Base-by-base conservation (phyloP, 805 yeast genomes). In the Saccharomycopsis babjevae region DNA sequence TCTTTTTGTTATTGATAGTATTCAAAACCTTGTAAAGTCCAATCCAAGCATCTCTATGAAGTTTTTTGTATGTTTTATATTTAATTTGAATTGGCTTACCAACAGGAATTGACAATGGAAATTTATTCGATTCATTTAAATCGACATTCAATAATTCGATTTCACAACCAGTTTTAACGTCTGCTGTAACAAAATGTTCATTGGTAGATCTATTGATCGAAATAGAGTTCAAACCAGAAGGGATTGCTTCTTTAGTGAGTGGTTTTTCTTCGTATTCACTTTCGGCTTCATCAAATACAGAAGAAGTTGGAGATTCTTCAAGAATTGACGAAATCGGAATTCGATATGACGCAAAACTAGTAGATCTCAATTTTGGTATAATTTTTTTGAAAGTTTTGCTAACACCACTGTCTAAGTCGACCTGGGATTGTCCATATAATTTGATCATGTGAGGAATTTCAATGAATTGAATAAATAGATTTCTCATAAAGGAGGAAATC, bases 371-470 rank as follows among this genome's bases (percentile, higher is more conserved):
- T 46, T 15, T 46, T 25, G 61, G 67, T 58, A 46, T 54, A 18
- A 54, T 65, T 55, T 36, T 60, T 39, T 50, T 65, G 59, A 60
- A 66, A 55, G 62, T 63, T 54, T 56, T 65, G 62, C 34, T 63
- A 65, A 34, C 61, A 42, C 65, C 66, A 50, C 62, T 60, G 40
- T 64, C 65, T 34, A 61, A 46, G 36, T 59, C 69, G 6, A 84
- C 83, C 67, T 77, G 81, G 59, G 75, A 77, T 64, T 82, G 83
- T 28, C 96, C 96, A 68, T 88, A 88, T 3, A 88, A 76, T 68
- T 83, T 84, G 61, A 83, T 79, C 88, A 88, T 85, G 68, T 88
- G 96, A 38, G 87, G 83, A 67, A 83, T 84, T 68, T 88, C 96
- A 62, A 88, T 85, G 68, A 84, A 84, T 65, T 83, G 83, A 63